These are phyloP conservation scores for Megacollybia platyphylla DNA, from an alignment of 1,284 basidiomycete species.

Conservation along the genomic window DNA sequence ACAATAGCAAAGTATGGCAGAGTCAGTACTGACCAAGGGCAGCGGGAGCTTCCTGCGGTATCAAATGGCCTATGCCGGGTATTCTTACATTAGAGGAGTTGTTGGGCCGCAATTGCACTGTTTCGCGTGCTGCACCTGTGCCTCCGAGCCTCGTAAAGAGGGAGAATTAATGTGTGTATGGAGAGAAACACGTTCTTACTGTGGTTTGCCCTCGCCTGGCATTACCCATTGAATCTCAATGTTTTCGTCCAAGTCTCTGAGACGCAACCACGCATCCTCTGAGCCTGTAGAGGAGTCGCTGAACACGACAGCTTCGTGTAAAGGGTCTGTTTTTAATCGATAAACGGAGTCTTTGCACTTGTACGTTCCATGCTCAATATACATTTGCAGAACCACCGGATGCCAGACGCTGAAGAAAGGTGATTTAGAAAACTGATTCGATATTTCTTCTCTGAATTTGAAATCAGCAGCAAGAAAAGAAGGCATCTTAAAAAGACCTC, in stretches of 20 bases:
- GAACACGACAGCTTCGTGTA: conserved; percentile 49
- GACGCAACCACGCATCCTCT: conserved; percentile 29
- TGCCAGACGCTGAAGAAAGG: conserved; percentile 74
- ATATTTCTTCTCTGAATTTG: conserved; percentile 40
- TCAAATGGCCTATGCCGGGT: conserved; percentile 43
- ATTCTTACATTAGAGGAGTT: conserved; percentile 52
- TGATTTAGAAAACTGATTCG: conserved; percentile 32
- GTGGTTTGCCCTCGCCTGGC: conserved; percentile 27
- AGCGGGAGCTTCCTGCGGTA: conserved; percentile 30
- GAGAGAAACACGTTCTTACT: conserved; percentile 11
- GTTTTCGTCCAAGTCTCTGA: conserved; percentile 32
- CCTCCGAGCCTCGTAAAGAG: neutral
- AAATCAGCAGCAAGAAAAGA: conserved; percentile 2
- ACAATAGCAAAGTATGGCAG: neutral
- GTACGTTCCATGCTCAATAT: conserved; percentile 55
- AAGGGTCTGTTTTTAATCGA: conserved; percentile 46
- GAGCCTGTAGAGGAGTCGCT: conserved; percentile 22
- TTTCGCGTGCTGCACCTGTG: conserved; percentile 18
- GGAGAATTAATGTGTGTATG: conserved; percentile 1
- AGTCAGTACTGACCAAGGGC: conserved; percentile 17
- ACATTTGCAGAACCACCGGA: conserved; percentile 49
- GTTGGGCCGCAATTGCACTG: conserved; percentile 46
- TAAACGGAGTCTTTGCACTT: conserved; percentile 20
- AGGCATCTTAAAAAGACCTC: conserved; percentile 21
- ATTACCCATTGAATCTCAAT: conserved; percentile 46